Evolutionary conservation across 1,284 basidiomycete species (phyloP).

Genomic region (Trametes hirsuta): DNA sequence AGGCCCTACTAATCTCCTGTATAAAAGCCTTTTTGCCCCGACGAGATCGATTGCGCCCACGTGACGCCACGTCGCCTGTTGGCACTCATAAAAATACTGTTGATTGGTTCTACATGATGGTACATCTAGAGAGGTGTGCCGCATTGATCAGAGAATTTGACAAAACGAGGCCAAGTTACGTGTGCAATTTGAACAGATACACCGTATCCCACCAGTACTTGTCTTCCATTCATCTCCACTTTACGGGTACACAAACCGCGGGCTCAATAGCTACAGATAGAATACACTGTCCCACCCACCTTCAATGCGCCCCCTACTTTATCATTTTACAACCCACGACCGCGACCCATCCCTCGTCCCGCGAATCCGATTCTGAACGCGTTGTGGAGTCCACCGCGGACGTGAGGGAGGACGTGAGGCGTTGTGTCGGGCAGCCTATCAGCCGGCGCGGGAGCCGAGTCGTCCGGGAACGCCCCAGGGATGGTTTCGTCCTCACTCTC

Average conservation of each 20-base stretch:
- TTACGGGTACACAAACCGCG: too few species aligned
- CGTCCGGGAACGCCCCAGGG: conserved; percentile 18
- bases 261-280: too few species aligned
- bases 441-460: background rate
- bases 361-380: conserved; percentile 25
- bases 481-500: conserved; percentile 9
- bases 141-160: too few species aligned
- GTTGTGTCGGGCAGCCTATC: background rate
- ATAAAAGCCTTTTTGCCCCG: background rate
- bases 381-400: conserved; percentile 1
- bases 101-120: too few species aligned
- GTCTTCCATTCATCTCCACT: too few species aligned
- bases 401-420: conserved; percentile 13
- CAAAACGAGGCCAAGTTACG: too few species aligned
- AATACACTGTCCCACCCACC: background rate
- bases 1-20: conserved; percentile 50
- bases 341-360: conserved; percentile 17
- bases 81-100: too few species aligned
- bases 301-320: background rate
- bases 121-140: too few species aligned
- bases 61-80: too few species aligned
- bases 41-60: too few species aligned
- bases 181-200: too few species aligned
- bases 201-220: too few species aligned
- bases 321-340: background rate